phyloP scores from a whole-genome alignment of 208 protist species.

The Leishmania braziliensis region DNA sequence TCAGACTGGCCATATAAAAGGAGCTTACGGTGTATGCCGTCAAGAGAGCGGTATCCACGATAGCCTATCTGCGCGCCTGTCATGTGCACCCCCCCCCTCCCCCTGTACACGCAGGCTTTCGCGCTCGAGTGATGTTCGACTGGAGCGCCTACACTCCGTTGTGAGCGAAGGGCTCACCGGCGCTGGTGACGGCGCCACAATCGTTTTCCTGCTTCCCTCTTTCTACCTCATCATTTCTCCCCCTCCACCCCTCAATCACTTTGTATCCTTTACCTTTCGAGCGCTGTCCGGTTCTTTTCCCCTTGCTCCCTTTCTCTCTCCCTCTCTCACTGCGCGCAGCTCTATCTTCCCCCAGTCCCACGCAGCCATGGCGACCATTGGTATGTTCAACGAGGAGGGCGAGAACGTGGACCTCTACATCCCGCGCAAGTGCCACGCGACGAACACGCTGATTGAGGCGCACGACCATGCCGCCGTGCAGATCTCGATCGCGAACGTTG shows the following conservation, averaged over 20 bases:
- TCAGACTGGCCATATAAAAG: neutral
- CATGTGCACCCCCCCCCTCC: neutral
- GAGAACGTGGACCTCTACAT: slow-evolving; percentile 96
- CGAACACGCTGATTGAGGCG: slow-evolving; percentile 94
- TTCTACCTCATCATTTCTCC: neutral
- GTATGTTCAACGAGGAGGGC: slow-evolving; percentile 92
- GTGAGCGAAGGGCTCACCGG: neutral
- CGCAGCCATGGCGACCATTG: slow-evolving; percentile 81
- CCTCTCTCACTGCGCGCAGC: neutral
- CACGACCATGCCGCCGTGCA: slow-evolving; percentile 96
- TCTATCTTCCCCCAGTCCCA: neutral
- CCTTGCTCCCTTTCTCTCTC: neutral
- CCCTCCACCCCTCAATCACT: neutral
- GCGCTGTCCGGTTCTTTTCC: neutral
- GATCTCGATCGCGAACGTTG: slow-evolving; percentile 96
- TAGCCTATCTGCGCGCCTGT: neutral
- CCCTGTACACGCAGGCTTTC: neutral
- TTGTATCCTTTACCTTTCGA: neutral
- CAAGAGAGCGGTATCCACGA: neutral
- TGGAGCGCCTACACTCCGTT: neutral
- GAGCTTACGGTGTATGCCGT: neutral
- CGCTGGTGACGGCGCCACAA: neutral
- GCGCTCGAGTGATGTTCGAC: neutral
- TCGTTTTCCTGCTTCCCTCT: neutral
- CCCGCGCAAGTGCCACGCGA: slow-evolving; percentile 97